phyloP scores from a whole-genome alignment of 768 basidiomycete species.

The Hygrocybe coccinea region DNA sequence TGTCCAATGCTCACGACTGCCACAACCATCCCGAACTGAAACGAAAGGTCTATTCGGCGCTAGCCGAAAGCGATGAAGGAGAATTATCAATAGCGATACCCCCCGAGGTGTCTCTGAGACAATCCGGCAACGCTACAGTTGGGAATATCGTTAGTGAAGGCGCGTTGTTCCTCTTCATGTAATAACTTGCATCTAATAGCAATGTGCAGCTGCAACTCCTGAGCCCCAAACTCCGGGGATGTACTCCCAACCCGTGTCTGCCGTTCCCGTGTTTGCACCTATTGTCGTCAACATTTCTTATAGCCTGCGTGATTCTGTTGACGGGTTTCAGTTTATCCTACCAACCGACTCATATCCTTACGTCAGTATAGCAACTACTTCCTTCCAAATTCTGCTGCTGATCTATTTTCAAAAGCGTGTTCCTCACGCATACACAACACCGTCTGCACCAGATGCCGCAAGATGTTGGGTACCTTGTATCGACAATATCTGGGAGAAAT shows the following conservation, averaged over 20 bases:
- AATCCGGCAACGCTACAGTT: conserved; percentile 43
- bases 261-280: conserved; percentile 64
- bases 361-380: conserved; percentile 44
- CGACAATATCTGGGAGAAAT: conserved; percentile 92
- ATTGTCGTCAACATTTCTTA: conserved; percentile 75
- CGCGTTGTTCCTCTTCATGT: conserved; percentile 25
- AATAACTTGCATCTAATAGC: background rate
- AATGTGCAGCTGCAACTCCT: conserved; percentile 61
- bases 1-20: conserved; percentile 64
- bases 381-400: conserved; percentile 8
- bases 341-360: conserved; percentile 81
- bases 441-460: conserved; percentile 85
- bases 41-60: conserved; percentile 83
- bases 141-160: conserved; percentile 54
- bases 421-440: conserved; percentile 88
- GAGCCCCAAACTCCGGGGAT: conserved; percentile 67
- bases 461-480: conserved; percentile 98
- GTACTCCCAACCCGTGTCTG: conserved; percentile 26
- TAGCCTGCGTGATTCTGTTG: conserved; percentile 74
- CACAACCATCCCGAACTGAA: conserved; percentile 91
- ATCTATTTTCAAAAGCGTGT: conserved; percentile 54
- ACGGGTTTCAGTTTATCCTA: conserved; percentile 80
- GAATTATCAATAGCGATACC: conserved; percentile 89
- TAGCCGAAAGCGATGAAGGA: conserved; percentile 90
- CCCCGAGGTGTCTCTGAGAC: conserved; percentile 60